Evolutionary conservation across 2,329 filamentous ascomycete genomes (phyloP), one percentile per base, ranked within the genome.

Genomic region (Claviceps pazoutovae): DNA sequence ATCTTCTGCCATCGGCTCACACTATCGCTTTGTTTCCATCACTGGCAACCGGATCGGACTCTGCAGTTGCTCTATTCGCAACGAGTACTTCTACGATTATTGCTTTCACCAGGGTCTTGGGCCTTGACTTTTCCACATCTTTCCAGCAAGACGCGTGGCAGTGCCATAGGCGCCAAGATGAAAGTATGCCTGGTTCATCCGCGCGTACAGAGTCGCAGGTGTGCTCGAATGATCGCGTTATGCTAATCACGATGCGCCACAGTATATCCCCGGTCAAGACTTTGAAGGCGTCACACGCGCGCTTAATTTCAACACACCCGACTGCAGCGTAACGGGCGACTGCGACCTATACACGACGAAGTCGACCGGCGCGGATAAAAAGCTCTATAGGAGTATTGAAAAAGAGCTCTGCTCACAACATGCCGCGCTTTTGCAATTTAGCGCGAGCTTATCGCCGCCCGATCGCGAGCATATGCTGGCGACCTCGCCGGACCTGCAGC

Each of bases 281-380:
- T 90, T 97, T 65, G 90, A 97, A 68, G 82, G 86, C 67, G 86
- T 97, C 59, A 91, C 89, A 55, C 85, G 85, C 71, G 87, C 91
- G 56, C 82, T 98, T 64, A 97, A 95, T 66, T 97, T 97, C 74
- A 88, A 93, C 62, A 96, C 91, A 1, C 82, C 86, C 49, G 91
- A 97, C 66, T 90, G 88, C 64, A 87, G 91, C 59, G 86, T 98
- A 55, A 84, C 89, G 30, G 93, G 93, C 60, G 87, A 88, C 57
- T 97, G 91, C 74, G 93, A 98, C 68, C 78, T 97, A 17, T 98
- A 96, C 74, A 97, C 91, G 9, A 96, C 90, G 26, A 98, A 98
- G 70, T 90, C 93, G 34, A 89, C 91, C 51, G 89, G 90, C 46
- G 84, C 84, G 56, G 93, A 98, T 67, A 96, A 96, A 78, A 97